These are phyloP conservation scores for Hypsizygus ulmarius DNA, from an alignment of 1,284 basidiomycete species.

Conservation along the genomic window DNA sequence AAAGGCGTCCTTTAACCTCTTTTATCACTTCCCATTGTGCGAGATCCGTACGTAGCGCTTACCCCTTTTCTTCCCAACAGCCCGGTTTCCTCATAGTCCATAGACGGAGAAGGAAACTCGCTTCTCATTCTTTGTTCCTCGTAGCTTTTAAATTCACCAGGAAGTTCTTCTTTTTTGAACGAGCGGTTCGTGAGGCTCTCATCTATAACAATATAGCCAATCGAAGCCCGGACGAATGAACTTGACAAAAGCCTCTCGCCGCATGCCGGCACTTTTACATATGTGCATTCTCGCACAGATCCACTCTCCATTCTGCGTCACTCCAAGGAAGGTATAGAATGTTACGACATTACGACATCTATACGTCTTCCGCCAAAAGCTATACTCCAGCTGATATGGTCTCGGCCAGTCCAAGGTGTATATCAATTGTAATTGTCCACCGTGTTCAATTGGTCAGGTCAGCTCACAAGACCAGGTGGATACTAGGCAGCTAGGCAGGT, in stretches of 20 bases:
- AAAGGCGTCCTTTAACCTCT: constrained; percentile 1
- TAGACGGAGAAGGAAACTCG: constrained; percentile 4
- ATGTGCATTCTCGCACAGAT: constrained; percentile 1
- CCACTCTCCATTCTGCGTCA: not conserved
- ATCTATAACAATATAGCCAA: not conserved
- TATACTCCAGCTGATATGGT: too few species aligned
- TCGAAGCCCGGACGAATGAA: not conserved
- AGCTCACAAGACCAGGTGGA: too few species aligned
- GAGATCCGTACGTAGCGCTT: not conserved
- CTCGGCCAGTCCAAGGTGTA: too few species aligned
- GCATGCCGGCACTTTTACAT: not conserved
- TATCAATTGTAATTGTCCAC: too few species aligned
- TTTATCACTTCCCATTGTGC: too few species aligned
- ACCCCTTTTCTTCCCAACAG: constrained; percentile 1
- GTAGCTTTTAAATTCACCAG: constrained; percentile 7
- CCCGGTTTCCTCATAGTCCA: constrained; percentile 3
- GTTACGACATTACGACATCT: constrained; percentile 2
- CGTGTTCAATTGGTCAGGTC: too few species aligned
- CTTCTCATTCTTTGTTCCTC: constrained; percentile 3
- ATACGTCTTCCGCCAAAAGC: not conserved
- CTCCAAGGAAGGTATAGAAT: too few species aligned
- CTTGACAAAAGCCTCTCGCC: not conserved
- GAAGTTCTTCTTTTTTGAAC: constrained; percentile 1
- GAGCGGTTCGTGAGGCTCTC: not conserved
- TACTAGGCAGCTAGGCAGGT: too few species aligned